Conservation (phyloP, 2,329 filamentous ascomycete species). For the Monosporascus ibericus region DNA sequence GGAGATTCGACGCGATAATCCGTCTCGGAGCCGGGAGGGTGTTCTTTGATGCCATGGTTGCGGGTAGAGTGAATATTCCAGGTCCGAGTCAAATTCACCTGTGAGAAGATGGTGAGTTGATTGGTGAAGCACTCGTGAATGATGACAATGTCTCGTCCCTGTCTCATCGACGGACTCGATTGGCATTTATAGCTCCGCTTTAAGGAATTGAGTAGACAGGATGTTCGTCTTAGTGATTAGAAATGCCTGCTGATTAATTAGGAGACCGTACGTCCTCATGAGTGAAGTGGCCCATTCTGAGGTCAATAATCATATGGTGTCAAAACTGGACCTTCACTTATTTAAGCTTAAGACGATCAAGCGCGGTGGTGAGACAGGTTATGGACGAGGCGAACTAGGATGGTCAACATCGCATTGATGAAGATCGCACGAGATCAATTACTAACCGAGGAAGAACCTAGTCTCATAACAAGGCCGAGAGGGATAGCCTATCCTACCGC, state of each 20-base stretch:
- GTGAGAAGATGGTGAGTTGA: neutral
- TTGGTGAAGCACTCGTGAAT: neutral
- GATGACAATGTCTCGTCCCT: neutral
- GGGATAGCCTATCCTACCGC: neutral
- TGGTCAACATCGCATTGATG: too few species aligned
- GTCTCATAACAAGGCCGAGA: neutral
- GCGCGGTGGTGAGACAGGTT: too few species aligned
- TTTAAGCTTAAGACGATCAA: too few species aligned
- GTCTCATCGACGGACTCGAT: neutral
- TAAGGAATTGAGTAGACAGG: too few species aligned
- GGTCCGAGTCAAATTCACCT: too few species aligned
- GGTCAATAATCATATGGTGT: too few species aligned
- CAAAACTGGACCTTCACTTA: too few species aligned
- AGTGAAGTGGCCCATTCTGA: too few species aligned
- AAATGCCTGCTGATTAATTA: too few species aligned
- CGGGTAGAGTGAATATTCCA: neutral
- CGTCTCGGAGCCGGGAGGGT: slow-evolving; percentile 14
- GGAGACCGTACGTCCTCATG: too few species aligned
- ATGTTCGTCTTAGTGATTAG: too few species aligned
- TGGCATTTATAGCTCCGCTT: neutral
- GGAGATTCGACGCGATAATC: slow-evolving; percentile 21
- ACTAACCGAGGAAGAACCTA: neutral
- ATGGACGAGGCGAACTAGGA: too few species aligned
- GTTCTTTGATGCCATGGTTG: neutral
- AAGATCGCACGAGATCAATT: neutral